Base-by-base conservation (phyloP, 345 rosid genomes). In the Lagerstroemia speciosa region DNA sequence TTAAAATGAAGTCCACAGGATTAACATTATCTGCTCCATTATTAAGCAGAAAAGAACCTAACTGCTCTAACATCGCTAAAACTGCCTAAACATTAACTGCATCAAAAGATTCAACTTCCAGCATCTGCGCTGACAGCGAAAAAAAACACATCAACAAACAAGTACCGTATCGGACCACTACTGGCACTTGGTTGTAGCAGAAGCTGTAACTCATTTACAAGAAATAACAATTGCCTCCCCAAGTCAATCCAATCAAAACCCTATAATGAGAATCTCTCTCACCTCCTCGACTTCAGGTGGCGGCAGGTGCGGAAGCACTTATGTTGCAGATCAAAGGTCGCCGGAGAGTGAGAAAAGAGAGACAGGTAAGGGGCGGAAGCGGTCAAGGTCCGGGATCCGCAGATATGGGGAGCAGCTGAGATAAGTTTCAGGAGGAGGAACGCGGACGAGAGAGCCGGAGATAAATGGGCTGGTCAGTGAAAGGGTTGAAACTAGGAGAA, bases 301-400 rank as follows among this genome's bases (percentile, higher is more conserved):
- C 33, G 19, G 33, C 16, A 27, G 19, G 63, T 16, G 4, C 15
- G 33, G 63, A 6, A 58, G 63, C 63, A 58, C 34, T 30, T 30
- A 1, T 26, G 34, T 6, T 16, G 63, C 63, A 11, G 63, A 58
- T 58, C 33, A 30, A 10, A 12, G 34, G 27, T 30, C 11, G 34
- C 6, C 63, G 34, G 29, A 53, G 30, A 53, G 29, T 8, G 61
- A n/a, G 61, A 24, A n/a, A 24, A 12, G 53, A 19, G 53, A 48
- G 53, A 48, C 53, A 8, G 60, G 10, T 29, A 16, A 58, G 34
- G 22, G 63, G 63, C 63, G 63, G 63, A 58, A 16, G 20, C 34
- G 15, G 34, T 58, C 63, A 58, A 58, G 63, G 20, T 16, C 12
- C 34, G 63, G 63, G 63, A 58, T 58, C 63, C 31, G 32, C 63